Conservation (phyloP, 805 yeast species). For the Saturnispora gosingensis region DNA sequence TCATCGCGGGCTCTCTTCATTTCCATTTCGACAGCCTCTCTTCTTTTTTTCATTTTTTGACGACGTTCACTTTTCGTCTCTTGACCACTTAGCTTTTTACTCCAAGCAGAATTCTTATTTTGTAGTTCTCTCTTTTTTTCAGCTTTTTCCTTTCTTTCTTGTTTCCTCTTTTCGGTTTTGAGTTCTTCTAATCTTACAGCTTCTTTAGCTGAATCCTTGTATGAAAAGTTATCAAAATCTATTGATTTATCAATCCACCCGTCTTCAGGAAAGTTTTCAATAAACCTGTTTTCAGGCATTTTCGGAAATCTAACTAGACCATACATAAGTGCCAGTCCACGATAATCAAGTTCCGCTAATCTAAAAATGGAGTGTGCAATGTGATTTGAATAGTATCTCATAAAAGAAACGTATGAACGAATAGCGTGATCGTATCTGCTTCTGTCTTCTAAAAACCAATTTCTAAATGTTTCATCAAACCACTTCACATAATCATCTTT, state of each 20-base stretch:
- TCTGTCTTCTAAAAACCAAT: slow-evolving; percentile 66
- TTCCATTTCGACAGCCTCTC: slow-evolving; percentile 57
- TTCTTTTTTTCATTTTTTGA: slow-evolving; percentile 55
- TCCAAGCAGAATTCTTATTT: slow-evolving; percentile 68
- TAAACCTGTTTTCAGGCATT: slow-evolving; percentile 78
- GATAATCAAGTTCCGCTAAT: slow-evolving; percentile 56
- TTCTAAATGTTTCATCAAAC: slow-evolving; percentile 28
- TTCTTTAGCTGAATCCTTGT: slow-evolving; percentile 59
- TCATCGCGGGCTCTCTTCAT: slow-evolving; percentile 34
- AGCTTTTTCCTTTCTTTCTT: slow-evolving; percentile 30
- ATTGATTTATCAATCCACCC: slow-evolving; percentile 64
- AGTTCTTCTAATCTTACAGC: slow-evolving; percentile 48
- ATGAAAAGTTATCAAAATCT: slow-evolving; percentile 60
- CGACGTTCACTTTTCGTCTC: slow-evolving; percentile 55
- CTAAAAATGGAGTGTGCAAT: slow-evolving; percentile 83
- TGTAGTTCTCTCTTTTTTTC: slow-evolving; percentile 35
- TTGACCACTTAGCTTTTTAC: slow-evolving; percentile 53
- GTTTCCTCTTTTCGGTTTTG: slow-evolving; percentile 34
- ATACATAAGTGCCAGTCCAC: slow-evolving; percentile 63
- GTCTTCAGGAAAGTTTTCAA: slow-evolving; percentile 48
- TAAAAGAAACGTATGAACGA: slow-evolving; percentile 71
- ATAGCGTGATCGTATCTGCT: slow-evolving; percentile 76
- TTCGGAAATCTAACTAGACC: slow-evolving; percentile 79
- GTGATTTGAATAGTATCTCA: slow-evolving; percentile 81
- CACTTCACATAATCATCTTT: slow-evolving; percentile 14